phyloP scores from a whole-genome alignment of 192 early-diverging fungal genomes.

The Mortierella alpina region DNA sequence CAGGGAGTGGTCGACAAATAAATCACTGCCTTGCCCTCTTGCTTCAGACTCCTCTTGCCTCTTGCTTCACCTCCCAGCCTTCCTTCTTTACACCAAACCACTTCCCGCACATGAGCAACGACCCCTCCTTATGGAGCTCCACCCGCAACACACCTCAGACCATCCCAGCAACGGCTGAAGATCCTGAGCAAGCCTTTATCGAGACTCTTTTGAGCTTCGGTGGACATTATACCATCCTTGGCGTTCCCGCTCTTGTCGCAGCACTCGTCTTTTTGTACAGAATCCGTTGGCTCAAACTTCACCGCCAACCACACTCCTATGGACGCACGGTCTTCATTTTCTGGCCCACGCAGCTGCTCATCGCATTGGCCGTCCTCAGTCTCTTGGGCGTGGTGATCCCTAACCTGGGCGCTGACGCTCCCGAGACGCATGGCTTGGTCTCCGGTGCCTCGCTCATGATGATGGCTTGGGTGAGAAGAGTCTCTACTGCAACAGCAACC shows the following conservation, averaged over 20 bases:
- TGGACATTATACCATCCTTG: background rate
- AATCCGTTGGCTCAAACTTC: background rate
- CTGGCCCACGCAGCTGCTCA: conserved; percentile 19
- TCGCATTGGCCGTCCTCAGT: background rate
- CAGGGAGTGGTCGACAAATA: too few relatives aligned
- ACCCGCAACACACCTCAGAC: too few relatives aligned
- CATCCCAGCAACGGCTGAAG: background rate
- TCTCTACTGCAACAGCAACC: background rate
- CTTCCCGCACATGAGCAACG: too few relatives aligned
- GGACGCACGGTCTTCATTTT: conserved; percentile 17
- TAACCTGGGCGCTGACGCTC: background rate
- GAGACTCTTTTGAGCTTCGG: conserved; percentile 6
- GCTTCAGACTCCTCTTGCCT: too few relatives aligned
- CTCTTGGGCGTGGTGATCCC: background rate
- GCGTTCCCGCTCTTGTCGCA: conserved; percentile 10
- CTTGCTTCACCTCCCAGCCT: too few relatives aligned
- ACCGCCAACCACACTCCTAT: conserved; percentile 8
- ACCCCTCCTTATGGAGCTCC: too few relatives aligned
- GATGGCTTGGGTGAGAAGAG: conserved; percentile 2
- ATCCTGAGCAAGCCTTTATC: conserved; percentile 15
- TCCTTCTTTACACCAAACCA: too few relatives aligned
- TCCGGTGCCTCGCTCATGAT: background rate
- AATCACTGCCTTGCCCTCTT: too few relatives aligned
- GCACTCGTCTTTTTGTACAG: background rate
- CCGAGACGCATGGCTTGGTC: background rate